These are phyloP conservation scores for Torrubiellomyces zombiae DNA, from an alignment of 2,329 filamentous ascomycete species.

Conservation along the genomic window DNA sequence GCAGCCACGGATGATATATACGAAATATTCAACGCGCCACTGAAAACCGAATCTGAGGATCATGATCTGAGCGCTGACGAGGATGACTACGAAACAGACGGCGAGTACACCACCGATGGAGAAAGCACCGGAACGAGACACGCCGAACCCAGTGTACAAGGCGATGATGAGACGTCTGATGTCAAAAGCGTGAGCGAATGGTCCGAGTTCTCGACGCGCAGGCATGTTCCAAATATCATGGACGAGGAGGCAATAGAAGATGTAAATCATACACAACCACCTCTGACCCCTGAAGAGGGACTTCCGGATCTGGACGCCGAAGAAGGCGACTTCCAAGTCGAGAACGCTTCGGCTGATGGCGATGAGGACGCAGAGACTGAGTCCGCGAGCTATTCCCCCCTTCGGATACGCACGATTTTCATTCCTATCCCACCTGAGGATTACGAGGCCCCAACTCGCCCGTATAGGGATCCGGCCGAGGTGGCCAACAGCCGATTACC, in stretches of 20 bases:
- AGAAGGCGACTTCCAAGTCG: too few relatives aligned
- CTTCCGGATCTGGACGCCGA: constrained; percentile 14
- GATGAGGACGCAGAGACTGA: constrained; percentile 27
- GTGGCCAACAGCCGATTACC: constrained; percentile 81
- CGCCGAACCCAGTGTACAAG: constrained; percentile 29
- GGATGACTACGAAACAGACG: constrained; percentile 55
- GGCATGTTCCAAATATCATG: constrained; percentile 42
- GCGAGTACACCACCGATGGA: constrained; percentile 66
- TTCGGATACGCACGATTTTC: constrained; percentile 47
- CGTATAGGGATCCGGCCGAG: constrained; percentile 65
- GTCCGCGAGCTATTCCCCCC: constrained; percentile 21
- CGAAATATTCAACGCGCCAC: constrained; percentile 83
- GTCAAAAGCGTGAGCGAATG: constrained; percentile 60
- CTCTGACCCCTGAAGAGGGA: too few relatives aligned
- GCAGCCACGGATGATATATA: constrained; percentile 97
- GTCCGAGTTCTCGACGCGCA: constrained; percentile 71
- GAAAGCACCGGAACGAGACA: constrained; percentile 69
- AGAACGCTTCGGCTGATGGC: too few relatives aligned
- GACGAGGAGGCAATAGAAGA: constrained; percentile 14
- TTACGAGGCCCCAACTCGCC: constrained; percentile 61
- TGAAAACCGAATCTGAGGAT: constrained; percentile 11
- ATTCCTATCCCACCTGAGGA: constrained; percentile 73
- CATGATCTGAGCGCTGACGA: constrained; percentile 35
- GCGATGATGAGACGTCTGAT: constrained; percentile 34
- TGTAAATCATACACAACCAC: too few relatives aligned